Conservation (phyloP, 306 rosid genomes). For the Rosa chinensis region DNA sequence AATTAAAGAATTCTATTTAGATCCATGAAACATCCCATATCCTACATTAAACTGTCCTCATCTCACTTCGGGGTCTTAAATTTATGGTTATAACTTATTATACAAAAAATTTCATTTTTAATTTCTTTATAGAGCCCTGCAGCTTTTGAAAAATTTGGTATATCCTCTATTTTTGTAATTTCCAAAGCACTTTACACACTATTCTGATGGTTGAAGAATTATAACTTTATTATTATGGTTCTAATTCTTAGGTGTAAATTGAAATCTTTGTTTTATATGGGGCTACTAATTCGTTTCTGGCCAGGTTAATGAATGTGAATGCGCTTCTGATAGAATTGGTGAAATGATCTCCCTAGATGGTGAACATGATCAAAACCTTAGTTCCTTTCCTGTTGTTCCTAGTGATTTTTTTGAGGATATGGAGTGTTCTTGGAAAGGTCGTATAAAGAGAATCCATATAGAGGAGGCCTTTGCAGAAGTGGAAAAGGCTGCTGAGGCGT, state of each 20-base stretch:
- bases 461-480: constrained; percentile 64
- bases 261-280: neutral
- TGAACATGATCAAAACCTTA: constrained; percentile 63
- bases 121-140: neutral
- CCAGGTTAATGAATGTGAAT: constrained; percentile 75
- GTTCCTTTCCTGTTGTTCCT: constrained; percentile 69
- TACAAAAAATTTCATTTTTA: neutral
- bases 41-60: neutral
- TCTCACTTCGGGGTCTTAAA: neutral
- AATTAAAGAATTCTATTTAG: neutral
- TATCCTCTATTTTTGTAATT: neutral
- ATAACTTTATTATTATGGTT: neutral
- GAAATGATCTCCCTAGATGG: constrained; percentile 67
- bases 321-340: constrained; percentile 61
- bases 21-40: neutral
- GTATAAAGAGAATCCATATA: constrained; percentile 77
- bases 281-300: constrained; percentile 20
- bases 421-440: constrained; percentile 90
- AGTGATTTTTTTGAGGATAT: constrained; percentile 81
- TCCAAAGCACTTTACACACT: neutral
- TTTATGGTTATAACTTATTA: neutral
- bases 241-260: neutral
- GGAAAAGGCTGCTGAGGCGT: constrained; percentile 71
- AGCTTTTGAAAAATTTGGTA: neutral
- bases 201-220: neutral